A percentile compares a stretch with the other conserved stretches of the same genome.
These are phyloP conservation scores for Yamadazyma buinensis DNA, from an alignment of 1,139 yeast genomes.

Conservation along the genomic window DNA sequence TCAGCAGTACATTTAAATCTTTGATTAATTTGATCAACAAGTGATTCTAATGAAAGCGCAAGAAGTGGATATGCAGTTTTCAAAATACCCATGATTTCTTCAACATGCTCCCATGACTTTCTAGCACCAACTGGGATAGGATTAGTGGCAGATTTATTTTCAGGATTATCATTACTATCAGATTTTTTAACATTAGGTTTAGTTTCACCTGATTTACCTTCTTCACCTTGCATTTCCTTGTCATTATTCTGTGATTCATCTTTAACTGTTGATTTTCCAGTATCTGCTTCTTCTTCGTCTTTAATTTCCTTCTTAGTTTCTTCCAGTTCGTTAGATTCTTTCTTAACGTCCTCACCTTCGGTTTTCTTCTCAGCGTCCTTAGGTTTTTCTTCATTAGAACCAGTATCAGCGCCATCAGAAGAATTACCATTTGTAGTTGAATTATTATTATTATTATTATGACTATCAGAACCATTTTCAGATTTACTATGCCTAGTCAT, in stretches of 20 bases:
- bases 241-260: background rate
- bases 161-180: conserved; percentile 4
- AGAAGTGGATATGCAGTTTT: conserved; percentile 95
- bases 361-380: conserved; percentile 3
- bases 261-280: background rate
- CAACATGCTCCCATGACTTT: conserved; percentile 94
- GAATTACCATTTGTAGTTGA: conserved; percentile 16
- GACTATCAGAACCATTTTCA: conserved; percentile 8
- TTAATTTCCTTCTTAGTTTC: conserved; percentile 3
- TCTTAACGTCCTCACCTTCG: conserved; percentile 1
- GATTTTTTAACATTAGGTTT: conserved; percentile 6
- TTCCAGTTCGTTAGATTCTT: conserved; percentile 2
- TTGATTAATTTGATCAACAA: conserved; percentile 93
- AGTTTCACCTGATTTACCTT: conserved; percentile 1
- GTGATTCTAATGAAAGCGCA: conserved; percentile 88
- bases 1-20: conserved; percentile 93
- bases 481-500: conserved; percentile 38
- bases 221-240: background rate
- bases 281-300: background rate
- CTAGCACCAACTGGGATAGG: conserved; percentile 22
- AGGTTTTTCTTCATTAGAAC: conserved; percentile 2
- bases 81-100: conserved; percentile 89
- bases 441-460: too few species aligned
- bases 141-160: conserved; percentile 5
- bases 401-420: conserved; percentile 4